A percentile compares a stretch with the other conserved stretches of the same genome.
phyloP scores from a whole-genome alignment of 1,139 yeast genomes.

The Candida sp. region DNA sequence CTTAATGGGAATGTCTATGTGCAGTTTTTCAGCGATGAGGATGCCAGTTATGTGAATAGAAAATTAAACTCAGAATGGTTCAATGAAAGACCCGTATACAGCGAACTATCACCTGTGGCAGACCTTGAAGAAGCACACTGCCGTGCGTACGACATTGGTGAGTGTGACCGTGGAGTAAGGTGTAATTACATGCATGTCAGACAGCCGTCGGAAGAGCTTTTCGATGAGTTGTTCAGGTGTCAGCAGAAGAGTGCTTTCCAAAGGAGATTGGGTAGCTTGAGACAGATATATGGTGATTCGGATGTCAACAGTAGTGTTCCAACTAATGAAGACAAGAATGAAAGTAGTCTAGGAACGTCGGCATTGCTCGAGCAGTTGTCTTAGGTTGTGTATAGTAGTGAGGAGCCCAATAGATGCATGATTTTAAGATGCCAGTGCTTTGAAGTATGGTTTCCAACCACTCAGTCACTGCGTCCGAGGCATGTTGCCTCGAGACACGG shows the following conservation, averaged over 20 bases:
- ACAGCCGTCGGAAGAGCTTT: conserved; percentile 52
- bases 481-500: no score
- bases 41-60: conserved; percentile 65
- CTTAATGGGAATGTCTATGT: conserved; percentile 87
- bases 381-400: background rate
- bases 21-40: conserved; percentile 54
- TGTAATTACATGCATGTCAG: conserved; percentile 90
- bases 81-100: conserved; percentile 76
- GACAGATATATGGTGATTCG: background rate
- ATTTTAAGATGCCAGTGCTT: background rate
- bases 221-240: conserved; percentile 37
- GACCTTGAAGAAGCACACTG: conserved; percentile 79
- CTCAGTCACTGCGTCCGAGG: no score
- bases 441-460: no score
- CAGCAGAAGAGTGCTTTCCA: conserved; percentile 36
- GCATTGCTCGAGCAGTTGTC: background rate
- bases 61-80: conserved; percentile 83
- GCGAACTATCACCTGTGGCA: conserved; percentile 80
- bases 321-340: background rate
- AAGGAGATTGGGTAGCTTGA: conserved; percentile 13
- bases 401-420: background rate
- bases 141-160: conserved; percentile 62
- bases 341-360: background rate
- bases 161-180: conserved; percentile 77
- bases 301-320: background rate